A percentile compares a stretch with the other conserved stretches of the same genome.
These are phyloP conservation scores for Allantophomopsis lycopodina DNA, from an alignment of 2,329 filamentous ascomycete genomes.

Conservation along the genomic window DNA sequence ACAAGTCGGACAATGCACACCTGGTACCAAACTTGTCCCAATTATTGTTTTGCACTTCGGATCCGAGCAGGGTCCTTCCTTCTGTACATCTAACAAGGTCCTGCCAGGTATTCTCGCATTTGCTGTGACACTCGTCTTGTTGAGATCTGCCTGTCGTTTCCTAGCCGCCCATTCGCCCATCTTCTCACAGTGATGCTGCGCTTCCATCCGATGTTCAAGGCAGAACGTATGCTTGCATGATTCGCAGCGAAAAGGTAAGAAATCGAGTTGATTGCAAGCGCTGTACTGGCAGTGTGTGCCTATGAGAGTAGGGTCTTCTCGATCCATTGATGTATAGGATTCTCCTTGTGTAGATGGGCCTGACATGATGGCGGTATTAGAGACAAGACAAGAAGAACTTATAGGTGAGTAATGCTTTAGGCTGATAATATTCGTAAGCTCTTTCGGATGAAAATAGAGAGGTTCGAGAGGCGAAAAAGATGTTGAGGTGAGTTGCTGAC, in stretches of 20 bases:
- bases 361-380: constrained; percentile 29
- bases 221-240: constrained; percentile 79
- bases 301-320: constrained; percentile 69
- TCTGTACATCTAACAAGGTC: constrained; percentile 36
- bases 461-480: too few relatives aligned
- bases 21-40: constrained; percentile 51
- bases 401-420: too few relatives aligned
- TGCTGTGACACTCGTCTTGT: constrained; percentile 37
- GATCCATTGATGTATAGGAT: constrained; percentile 60
- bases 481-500: too few relatives aligned
- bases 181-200: constrained; percentile 55
- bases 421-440: too few relatives aligned
- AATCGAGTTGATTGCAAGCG: constrained; percentile 91
- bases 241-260: constrained; percentile 88
- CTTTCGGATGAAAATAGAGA: too few relatives aligned
- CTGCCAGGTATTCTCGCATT: constrained; percentile 17
- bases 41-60: constrained; percentile 56
- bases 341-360: constrained; percentile 31
- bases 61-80: constrained; percentile 55
- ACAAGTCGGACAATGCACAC: constrained; percentile 58
- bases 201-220: constrained; percentile 84
- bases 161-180: constrained; percentile 49
- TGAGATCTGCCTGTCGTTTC: constrained; percentile 37
- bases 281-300: constrained; percentile 83
- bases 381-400: background rate